A percentile compares a stretch with the other conserved stretches of the same genome.
Conservation (phyloP, 148 eudicot genomes). For the Vaccinium vitisidaea region DNA sequence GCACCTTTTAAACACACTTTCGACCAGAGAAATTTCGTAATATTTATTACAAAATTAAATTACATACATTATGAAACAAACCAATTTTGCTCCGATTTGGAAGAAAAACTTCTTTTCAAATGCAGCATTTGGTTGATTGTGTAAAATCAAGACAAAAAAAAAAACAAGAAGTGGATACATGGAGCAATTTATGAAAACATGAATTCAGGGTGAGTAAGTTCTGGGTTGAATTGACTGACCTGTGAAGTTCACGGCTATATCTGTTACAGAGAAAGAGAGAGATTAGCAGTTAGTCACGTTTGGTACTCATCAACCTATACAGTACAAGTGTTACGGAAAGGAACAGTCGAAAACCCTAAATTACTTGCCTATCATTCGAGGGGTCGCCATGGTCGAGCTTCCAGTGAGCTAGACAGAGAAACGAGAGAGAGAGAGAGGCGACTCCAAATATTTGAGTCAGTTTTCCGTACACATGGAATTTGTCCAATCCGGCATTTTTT, state of each 20-base stretch:
- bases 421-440: neutral
- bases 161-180: neutral
- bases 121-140: neutral
- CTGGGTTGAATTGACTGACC: slow-evolving; percentile 45
- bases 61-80: too few relatives aligned
- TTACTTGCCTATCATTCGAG: slow-evolving; percentile 83
- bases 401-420: slow-evolving; percentile 10
- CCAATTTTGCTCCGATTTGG: too few relatives aligned
- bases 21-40: too few relatives aligned
- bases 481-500: too few relatives aligned
- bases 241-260: slow-evolving; percentile 95
- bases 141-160: slow-evolving; percentile 10
- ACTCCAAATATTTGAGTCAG: too few relatives aligned
- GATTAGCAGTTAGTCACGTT: neutral
- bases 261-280: slow-evolving; percentile 33
- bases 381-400: slow-evolving; percentile 51
- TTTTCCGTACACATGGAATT: too few relatives aligned
- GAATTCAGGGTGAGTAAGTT: neutral
- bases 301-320: neutral
- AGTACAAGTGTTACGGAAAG: neutral
- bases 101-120: too few relatives aligned
- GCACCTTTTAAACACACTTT: too few relatives aligned
- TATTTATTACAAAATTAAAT: too few relatives aligned
- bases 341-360: neutral
- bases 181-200: neutral